Evolutionary conservation across 75 land plant genomes (phyloP), one percentile per base, ranked within the genome.

Genomic region (Chamaecyparis obtusa): DNA sequence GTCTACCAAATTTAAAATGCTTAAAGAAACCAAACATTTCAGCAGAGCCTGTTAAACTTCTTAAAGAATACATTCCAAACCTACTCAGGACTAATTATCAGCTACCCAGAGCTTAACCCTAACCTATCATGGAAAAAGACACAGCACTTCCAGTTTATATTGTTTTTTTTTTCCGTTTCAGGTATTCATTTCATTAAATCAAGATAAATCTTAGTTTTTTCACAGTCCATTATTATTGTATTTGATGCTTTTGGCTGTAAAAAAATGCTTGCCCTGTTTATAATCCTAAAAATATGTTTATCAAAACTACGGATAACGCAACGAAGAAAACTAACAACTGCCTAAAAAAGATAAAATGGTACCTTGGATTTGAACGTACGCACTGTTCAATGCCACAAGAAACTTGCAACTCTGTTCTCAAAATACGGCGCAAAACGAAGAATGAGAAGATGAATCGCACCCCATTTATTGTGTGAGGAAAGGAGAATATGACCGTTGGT

Each of bases 401-500:
- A 71, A 71, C 5, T 33, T 71, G 24, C 3, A 57, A 17, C 64
- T 71, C 32, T 30, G 33, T 30, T 30, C 8, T 30, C 30, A 27
- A 24, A 71, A 71, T 30, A 30, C 75, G 9, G 32, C 13, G 30
- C 0, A 71, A 71, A 24, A 30, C 75, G 13, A 71, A 71, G 75
- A 71, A 71, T 71, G 75, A 71, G 75, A 71, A 71, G 75, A 7
- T 71, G 75, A 30, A 71, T 71, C 75, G 75, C 75, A 1, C n/a
- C 60, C 16, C 24, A 71, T 71, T 71, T 71, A 71, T 30, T 8
- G 75, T 71, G 27, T 0, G 9, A 71, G 35, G 27, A 71, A 33
- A 71, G 30, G 33, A 71, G n/a, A n/a, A n/a, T n/a, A n/a, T 71
- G 75, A 71, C 75, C 75, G 75, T 71, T 71, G 75, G 75, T 24